Evolutionary conservation across 257 asterid species (phyloP).

Genomic region (Marsdenia floribunda): DNA sequence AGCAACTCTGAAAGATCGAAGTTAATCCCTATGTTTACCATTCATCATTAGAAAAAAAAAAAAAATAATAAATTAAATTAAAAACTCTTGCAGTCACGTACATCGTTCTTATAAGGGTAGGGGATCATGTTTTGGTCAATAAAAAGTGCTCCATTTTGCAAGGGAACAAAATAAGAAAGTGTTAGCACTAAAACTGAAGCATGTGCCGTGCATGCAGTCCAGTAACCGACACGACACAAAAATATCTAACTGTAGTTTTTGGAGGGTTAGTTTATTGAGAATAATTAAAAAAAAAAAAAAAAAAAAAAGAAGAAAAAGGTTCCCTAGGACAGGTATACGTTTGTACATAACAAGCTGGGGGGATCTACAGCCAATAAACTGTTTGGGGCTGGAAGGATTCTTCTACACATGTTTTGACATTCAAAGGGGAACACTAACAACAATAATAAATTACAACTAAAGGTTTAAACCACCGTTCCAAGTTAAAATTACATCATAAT

Average conservation of each 20-base stretch:
- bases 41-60: too few species aligned
- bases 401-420: slow-evolving; percentile 16
- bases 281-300: not conserved
- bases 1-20: too few species aligned
- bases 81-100: too few species aligned
- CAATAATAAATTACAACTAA: slow-evolving; percentile 29
- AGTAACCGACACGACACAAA: not conserved
- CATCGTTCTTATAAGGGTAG: too few species aligned
- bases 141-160: not conserved
- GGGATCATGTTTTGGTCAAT: not conserved
- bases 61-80: too few species aligned
- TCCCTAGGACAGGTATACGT: slow-evolving; percentile 6
- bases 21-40: too few species aligned
- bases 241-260: not conserved
- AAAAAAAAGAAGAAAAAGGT: not conserved
- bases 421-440: slow-evolving; percentile 20
- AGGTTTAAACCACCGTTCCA: not conserved
- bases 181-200: not conserved
- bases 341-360: slow-evolving; percentile 22
- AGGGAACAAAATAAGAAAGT: not conserved
- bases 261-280: not conserved
- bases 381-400: slow-evolving; percentile 11
- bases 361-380: slow-evolving; percentile 6
- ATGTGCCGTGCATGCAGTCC: not conserved
- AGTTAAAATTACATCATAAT: slow-evolving; percentile 20